Evolutionary conservation across 345 rosid genomes (phyloP).

Genomic region (Salix brachista): DNA sequence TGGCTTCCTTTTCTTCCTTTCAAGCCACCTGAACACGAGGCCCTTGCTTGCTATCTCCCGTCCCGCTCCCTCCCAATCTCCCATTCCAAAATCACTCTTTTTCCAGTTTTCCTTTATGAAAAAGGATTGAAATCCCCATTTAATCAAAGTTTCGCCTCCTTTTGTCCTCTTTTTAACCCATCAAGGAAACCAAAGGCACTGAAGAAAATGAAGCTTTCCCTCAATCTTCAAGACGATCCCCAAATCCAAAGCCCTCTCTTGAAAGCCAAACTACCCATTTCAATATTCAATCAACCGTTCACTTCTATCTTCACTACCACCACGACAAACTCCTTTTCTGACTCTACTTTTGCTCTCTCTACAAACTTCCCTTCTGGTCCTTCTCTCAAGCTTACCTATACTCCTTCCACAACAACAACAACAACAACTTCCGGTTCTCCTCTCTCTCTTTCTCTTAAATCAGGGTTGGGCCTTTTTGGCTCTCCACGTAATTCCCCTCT

Average conservation of each 20-base stretch:
- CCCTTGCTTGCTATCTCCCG: background rate
- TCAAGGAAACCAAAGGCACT: background rate
- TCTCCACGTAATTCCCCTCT: conserved; percentile 59
- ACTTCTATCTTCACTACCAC: conserved; percentile 30
- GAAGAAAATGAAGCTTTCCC: conserved; percentile 48
- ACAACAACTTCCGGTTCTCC: conserved; percentile 22
- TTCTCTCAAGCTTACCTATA: conserved; percentile 44
- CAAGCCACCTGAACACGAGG: background rate
- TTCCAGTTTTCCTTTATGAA: background rate
- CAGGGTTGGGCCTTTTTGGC: conserved; percentile 62
- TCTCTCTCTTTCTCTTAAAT: conserved; percentile 48
- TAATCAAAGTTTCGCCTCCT: background rate
- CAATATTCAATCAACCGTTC: conserved; percentile 54
- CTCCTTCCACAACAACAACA: conserved; percentile 12
- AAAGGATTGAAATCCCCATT: background rate
- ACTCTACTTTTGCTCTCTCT: conserved; percentile 43
- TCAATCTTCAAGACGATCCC: conserved; percentile 35
- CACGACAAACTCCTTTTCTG: conserved; percentile 22
- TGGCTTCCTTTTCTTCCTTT: background rate
- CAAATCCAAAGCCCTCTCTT: conserved; percentile 22
- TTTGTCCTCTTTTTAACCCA: background rate
- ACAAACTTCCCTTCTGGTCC: conserved; percentile 58
- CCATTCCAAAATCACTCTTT: background rate
- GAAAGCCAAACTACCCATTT: conserved; percentile 47
- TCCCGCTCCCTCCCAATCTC: background rate